Evolutionary conservation across 495 filamentous ascomycete species (phyloP), one percentile per base, ranked within the genome.

Genomic region (Tetracladium setigerum): DNA sequence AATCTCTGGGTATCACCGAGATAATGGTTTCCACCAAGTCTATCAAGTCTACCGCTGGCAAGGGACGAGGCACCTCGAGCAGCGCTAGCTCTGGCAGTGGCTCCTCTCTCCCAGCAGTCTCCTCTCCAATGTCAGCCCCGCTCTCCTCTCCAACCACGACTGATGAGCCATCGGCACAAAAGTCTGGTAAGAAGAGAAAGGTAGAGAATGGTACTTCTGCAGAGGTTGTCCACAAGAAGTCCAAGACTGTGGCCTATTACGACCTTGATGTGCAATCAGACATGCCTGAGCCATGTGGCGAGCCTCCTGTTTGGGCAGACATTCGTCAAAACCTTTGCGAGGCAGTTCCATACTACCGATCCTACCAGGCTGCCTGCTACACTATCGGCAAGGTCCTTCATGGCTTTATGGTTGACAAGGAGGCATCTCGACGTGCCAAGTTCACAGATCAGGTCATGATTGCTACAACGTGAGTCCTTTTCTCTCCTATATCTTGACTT

Each of bases 391-490:
- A 65, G 3, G 41, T 79, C 14, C 71, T 70, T 5, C 65, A 65
- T 16, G 83, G 78, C 1, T 78, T 83, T 44, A 63, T 91, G 1
- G 62, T 86, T 17, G 85, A 89, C 56, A 64, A 63, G 1, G 71
- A 81, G 47, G 65, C 65, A 19, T 75, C 73, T 0, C 44, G 53
- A 0, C 67, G 81, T 2, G 78, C 86, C 19, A 71, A 78, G 38
- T 74, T 87, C 14, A 73, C 74, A 31, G 70, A 73, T 1, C 74
- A 86, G 39, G 62, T 90, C 11, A 67, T 89, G 18, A 84, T 94
- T 31, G 76, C 79, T 8, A 65, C 77, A 52, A 57, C 74, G 85
- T 88, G 65, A 66, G 81, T 70, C 8, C 19, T 13, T 17, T 18
- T 30, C 9, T 13, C 40, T 13, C 36, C 2, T 47, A 1, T 15